A percentile compares a stretch with the other conserved stretches of the same genome.
Evolutionary conservation across 73 alveolate species (phyloP).

Genomic region (Paramecium pentaurelia): DNA sequence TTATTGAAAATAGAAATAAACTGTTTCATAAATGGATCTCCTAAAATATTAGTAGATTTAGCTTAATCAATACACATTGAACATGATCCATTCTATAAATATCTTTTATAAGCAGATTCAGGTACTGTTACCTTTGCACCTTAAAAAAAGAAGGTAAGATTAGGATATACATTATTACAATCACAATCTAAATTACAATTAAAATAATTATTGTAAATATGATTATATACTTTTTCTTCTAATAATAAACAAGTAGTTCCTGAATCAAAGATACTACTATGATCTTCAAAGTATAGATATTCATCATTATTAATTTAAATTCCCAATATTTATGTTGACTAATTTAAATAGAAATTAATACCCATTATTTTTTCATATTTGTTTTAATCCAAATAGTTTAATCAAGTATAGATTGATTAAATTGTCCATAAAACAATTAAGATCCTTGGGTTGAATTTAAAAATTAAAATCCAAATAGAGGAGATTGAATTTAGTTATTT

Average conservation of each 20-base stretch:
- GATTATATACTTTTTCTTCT: background rate
- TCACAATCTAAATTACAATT: background rate
- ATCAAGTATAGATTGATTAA: background rate
- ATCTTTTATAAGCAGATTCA: background rate
- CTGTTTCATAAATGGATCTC: slow-evolving; percentile 6
- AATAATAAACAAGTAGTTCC: slow-evolving; percentile 28
- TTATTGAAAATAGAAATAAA: slow-evolving; percentile 18
- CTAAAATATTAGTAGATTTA: background rate
- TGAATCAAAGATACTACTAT: slow-evolving; percentile 11
- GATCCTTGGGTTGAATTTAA: background rate
- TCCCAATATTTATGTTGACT: background rate
- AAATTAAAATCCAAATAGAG: background rate
- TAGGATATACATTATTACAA: background rate
- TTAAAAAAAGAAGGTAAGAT: background rate
- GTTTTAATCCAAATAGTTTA: background rate
- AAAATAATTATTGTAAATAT: background rate
- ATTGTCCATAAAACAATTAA: background rate
- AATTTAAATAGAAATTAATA: background rate
- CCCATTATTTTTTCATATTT: background rate
- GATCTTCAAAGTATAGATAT: background rate
- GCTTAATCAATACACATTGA: background rate
- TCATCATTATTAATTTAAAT: background rate
- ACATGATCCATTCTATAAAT: background rate
- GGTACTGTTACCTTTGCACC: slow-evolving; percentile 35
- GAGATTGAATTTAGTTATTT: background rate